Base-by-base conservation (phyloP, 805 yeast species). In the Suhomyces faveliae region DNA sequence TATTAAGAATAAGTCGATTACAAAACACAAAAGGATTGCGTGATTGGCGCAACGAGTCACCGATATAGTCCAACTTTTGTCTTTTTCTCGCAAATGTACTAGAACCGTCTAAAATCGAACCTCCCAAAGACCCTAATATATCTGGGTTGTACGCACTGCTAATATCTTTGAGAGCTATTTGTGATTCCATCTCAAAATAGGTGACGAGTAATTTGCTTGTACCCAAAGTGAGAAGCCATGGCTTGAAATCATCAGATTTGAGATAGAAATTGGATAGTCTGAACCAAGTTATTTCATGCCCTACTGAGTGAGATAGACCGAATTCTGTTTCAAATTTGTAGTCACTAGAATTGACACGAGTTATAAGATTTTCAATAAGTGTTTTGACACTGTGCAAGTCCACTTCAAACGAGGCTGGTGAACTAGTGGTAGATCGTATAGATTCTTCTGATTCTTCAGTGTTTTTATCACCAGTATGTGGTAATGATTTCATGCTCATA, bases 191-290 rank as follows among this genome's bases (percentile, higher is more conserved):
- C 3, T 44, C 42, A 49, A 62, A 76, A 47, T 63, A 77, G 2
- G 64, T 42, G 0, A 46, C 35, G 0, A 76, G 24, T 2, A 79
- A 51, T 35, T 56, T 64, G 0, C 64, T 47, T 6, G 73, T 23
- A 0, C 79, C 80, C 6, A 58, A 45, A 1, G 65, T 45, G 3
- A 70, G 51, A 10, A 80, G 57, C 85, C 85, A 81, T 0, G 70
- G 60, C 7, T 50, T 53, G 38, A 47, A 40, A 24, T 57, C 47
- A 9, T 49, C 35, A 5, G 64, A 53, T n/a, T 30, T 45, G 30
- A 67, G 51, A 35, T 51, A 56, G 1, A 68, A 57, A 5, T 63
- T 51, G 5, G 47, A 52, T 9, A 69, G 51, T 6, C 53, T 47
- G 41, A 64, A 67, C 73, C 72, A 65, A 19, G 57, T 42, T 27